phyloP scores from a whole-genome alignment of 2,329 filamentous ascomycete genomes.

The Aspergillus sp. region DNA sequence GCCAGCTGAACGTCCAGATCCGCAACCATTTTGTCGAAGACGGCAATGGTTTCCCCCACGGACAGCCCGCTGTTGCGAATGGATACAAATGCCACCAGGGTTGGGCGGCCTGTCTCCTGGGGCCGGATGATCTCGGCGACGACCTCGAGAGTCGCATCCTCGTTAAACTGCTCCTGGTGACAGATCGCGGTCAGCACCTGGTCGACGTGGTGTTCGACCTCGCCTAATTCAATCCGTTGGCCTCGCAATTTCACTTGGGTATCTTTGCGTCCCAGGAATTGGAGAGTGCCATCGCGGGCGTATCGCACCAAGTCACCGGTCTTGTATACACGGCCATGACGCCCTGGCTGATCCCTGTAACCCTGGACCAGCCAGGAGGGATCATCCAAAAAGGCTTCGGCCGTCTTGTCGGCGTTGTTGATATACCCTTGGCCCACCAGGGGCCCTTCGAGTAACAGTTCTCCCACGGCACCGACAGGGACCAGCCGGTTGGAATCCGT shows the following conservation, averaged over 20 bases:
- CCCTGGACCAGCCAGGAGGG: constrained; percentile 7
- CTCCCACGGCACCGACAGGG: constrained; percentile 36
- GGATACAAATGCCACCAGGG: constrained; percentile 8
- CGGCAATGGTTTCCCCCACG: too few relatives aligned
- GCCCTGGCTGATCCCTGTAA: not conserved
- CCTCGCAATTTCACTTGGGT: constrained; percentile 30
- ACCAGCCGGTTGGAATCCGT: constrained; percentile 4
- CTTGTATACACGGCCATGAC: constrained; percentile 20
- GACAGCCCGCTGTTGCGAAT: too few relatives aligned
- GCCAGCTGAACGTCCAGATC: not conserved
- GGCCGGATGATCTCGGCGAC: constrained; percentile 6
- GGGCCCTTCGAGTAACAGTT: constrained; percentile 37
- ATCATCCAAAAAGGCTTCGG: constrained; percentile 16
- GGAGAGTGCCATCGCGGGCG: constrained; percentile 18
- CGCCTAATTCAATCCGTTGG: constrained; percentile 29
- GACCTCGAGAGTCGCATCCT: not conserved
- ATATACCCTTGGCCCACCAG: constrained; percentile 23
- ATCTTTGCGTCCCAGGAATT: constrained; percentile 28
- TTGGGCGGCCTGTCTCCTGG: constrained; percentile 2
- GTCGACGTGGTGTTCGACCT: constrained; percentile 21
- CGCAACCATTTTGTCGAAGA: too few relatives aligned
- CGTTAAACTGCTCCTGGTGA: not conserved
- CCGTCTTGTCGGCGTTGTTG: constrained; percentile 17
- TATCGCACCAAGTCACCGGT: constrained; percentile 31
- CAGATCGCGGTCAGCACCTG: constrained; percentile 1